Evolutionary conservation across 1,284 basidiomycete species (phyloP).

Genomic region (Athelia psychrophila): DNA sequence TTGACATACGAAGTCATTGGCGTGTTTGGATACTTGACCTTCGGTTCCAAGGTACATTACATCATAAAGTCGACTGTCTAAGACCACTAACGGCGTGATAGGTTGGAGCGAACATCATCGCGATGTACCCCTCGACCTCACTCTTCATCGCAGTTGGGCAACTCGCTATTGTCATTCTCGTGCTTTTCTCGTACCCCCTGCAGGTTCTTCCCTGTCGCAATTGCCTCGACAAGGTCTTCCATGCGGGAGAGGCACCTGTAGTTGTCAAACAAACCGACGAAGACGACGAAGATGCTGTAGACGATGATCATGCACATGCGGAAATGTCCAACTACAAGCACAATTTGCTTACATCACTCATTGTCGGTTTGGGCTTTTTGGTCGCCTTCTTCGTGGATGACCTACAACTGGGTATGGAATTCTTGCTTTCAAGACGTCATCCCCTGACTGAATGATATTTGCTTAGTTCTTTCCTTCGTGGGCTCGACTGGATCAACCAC

Average conservation of each 20-base stretch:
- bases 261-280: constrained; percentile 27
- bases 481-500: constrained; percentile 96
- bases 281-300: constrained; percentile 42
- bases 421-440: constrained; percentile 1
- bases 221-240: constrained; percentile 89
- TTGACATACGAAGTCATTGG: constrained; percentile 83
- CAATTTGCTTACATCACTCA: constrained; percentile 67
- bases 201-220: constrained; percentile 94
- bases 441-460: constrained; percentile 12
- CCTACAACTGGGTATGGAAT: constrained; percentile 72
- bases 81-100: constrained; percentile 22
- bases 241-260: constrained; percentile 33
- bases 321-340: constrained; percentile 80
- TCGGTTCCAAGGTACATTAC: constrained; percentile 73
- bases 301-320: constrained; percentile 48
- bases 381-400: constrained; percentile 86
- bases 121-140: constrained; percentile 94
- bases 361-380: constrained; percentile 69
- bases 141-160: constrained; percentile 92
- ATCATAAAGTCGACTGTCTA: constrained; percentile 3
- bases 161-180: constrained; percentile 88
- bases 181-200: constrained; percentile 89
- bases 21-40: constrained; percentile 92
- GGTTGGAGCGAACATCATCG: constrained; percentile 91
- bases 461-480: constrained; percentile 88